Evolutionary conservation across 1,284 basidiomycete species (phyloP).

Genomic region (Vanrija pseudolonga): DNA sequence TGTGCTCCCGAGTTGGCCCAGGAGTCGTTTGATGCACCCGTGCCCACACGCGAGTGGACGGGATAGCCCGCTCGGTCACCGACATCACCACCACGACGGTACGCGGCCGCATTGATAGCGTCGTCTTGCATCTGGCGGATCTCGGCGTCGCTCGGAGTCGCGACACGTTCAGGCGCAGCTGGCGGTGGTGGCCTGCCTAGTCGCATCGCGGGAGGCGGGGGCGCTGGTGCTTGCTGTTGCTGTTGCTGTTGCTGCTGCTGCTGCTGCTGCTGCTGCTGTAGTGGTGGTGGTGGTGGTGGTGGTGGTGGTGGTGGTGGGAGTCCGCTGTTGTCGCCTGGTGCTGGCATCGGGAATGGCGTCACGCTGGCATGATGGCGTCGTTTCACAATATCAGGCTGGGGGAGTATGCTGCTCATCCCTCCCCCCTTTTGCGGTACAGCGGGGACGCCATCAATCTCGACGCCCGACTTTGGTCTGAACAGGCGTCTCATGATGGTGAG

Average conservation of each 20-base stretch:
- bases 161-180: no score
- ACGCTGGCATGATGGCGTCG: slow-evolving; percentile 16
- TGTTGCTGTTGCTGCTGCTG: slow-evolving; percentile 8
- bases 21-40: slow-evolving; percentile 2
- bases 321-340: slow-evolving; percentile 8
- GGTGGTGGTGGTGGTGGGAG: slow-evolving; percentile 12
- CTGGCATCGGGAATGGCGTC: slow-evolving; percentile 34
- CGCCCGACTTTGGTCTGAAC: neutral
- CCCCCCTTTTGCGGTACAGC: neutral
- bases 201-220: neutral
- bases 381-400: neutral
- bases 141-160: slow-evolving; percentile 1
- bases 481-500: no score
- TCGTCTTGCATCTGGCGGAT: neutral
- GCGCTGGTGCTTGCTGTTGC: neutral
- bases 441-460: neutral
- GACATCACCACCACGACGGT: neutral
- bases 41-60: neutral
- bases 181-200: neutral
- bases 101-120: neutral
- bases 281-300: slow-evolving; percentile 18
- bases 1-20: neutral
- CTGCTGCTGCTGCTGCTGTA: slow-evolving; percentile 16
- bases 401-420: neutral
- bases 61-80: no score